These are phyloP conservation scores for Dendryphion nanum DNA, from an alignment of 2,329 filamentous ascomycete genomes.

Conservation along the genomic window DNA sequence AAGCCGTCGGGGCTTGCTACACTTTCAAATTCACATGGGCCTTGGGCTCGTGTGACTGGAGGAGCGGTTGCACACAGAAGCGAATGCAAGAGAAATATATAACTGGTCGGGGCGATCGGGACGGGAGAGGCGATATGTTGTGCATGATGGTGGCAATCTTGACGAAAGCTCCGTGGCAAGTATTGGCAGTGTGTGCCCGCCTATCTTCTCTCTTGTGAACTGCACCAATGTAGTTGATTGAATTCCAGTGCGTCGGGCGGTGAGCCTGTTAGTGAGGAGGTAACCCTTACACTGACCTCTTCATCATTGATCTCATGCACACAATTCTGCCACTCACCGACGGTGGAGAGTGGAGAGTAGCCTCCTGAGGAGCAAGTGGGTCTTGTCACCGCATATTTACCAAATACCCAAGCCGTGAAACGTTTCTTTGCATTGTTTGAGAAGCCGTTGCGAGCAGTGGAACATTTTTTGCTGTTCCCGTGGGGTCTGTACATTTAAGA, in stretches of 20 bases:
- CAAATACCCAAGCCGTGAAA: constrained; percentile 1
- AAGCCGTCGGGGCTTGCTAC: no score
- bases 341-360: no score
- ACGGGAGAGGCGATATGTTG: background rate
- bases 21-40: no score
- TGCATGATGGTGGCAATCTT: background rate
- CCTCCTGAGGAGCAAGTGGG: no score
- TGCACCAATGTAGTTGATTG: no score
- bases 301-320: background rate
- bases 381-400: constrained; percentile 1
- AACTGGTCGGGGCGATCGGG: no score
- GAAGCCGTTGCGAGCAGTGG: no score
- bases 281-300: background rate
- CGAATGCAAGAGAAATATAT: constrained; percentile 7
- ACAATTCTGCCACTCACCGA: background rate
- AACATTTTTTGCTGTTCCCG: no score
- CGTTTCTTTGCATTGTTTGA: constrained; percentile 4
- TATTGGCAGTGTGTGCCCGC: background rate
- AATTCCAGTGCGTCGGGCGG: no score
- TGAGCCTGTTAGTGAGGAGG: no score
- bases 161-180: background rate
- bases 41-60: constrained; percentile 11
- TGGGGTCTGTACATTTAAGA: no score
- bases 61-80: constrained; percentile 8
- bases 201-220: background rate